These are phyloP conservation scores for Russula griseocarnosa DNA, from an alignment of 768 basidiomycete genomes.

Conservation along the genomic window DNA sequence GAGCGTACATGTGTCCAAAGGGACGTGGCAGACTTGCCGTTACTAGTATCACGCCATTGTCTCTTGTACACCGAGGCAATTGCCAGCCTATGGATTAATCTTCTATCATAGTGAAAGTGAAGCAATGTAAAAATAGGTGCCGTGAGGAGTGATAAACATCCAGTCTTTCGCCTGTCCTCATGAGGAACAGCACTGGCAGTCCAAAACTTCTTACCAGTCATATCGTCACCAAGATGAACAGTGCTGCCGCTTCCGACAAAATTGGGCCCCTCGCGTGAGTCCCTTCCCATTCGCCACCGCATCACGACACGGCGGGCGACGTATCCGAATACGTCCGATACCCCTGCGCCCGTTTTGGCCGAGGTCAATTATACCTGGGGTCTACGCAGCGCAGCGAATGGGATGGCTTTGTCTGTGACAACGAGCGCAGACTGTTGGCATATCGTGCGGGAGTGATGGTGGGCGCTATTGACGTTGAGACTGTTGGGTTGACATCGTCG, in stretches of 20 bases:
- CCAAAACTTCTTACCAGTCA: not conserved
- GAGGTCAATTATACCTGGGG: conserved; percentile 49
- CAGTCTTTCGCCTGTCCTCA: conserved; percentile 13
- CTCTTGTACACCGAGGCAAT: no score
- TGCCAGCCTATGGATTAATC: no score
- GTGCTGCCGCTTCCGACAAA: conserved; percentile 35
- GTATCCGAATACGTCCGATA: conserved; percentile 69
- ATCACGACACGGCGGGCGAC: conserved; percentile 58
- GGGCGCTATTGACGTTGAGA: conserved; percentile 26
- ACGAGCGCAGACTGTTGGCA: conserved; percentile 14
- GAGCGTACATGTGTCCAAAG: no score
- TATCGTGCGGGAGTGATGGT: conserved; percentile 32
- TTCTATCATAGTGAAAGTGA: no score
- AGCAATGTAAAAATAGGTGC: no score
- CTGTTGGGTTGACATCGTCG: conserved; percentile 25
- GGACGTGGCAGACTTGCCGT: no score
- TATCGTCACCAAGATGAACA: conserved; percentile 11
- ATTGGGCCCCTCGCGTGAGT: conserved; percentile 40
- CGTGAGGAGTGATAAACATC: no score
- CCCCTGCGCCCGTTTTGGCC: conserved; percentile 73
- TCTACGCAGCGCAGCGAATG: conserved; percentile 36
- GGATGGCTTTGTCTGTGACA: conserved; percentile 26
- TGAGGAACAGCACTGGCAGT: conserved; percentile 16
- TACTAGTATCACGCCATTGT: no score
- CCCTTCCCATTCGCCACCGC: conserved; percentile 66